Conservation (phyloP, 495 filamentous ascomycete genomes). For the Cenococcum geophilum region DNA sequence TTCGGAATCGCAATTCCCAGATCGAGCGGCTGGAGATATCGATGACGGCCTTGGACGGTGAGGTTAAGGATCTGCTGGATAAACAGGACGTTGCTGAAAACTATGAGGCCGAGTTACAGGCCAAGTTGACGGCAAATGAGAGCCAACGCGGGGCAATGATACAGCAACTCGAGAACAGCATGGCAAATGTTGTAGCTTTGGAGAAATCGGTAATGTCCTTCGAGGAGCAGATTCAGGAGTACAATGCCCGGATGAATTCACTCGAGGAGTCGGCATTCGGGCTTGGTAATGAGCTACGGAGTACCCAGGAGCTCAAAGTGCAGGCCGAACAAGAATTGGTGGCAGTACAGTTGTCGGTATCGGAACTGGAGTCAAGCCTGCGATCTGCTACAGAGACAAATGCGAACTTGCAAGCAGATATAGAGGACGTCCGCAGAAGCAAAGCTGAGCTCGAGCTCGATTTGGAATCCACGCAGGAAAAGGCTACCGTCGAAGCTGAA, state of each 20-base stretch:
- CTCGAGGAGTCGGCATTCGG: conserved; percentile 10
- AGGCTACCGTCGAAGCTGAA: conserved; percentile 3
- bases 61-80: conserved; percentile 4
- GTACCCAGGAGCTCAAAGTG: conserved; percentile 5
- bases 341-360: background rate
- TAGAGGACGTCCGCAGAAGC: background rate
- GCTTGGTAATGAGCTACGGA: conserved; percentile 13
- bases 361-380: conserved; percentile 10
- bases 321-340: conserved; percentile 13
- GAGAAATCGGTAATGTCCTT: conserved; percentile 12
- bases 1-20: background rate
- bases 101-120: conserved; percentile 1
- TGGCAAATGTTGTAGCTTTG: conserved; percentile 9
- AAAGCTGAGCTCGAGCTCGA: conserved; percentile 12
- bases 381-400: conserved; percentile 5
- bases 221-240: conserved; percentile 17
- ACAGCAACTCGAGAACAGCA: background rate
- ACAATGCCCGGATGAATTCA: conserved; percentile 9
- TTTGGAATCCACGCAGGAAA: conserved; percentile 7
- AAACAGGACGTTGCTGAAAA: conserved; percentile 5
- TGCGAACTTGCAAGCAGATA: conserved; percentile 7
- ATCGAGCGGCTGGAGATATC: conserved; percentile 19
- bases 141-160: background rate
- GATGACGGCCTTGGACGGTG: conserved; percentile 11
- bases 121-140: conserved; percentile 6